A percentile compares a stretch with the other conserved stretches of the same genome.
Conservation (phyloP, 371 early-diverging fungal species). For the Batkoa obscura region DNA sequence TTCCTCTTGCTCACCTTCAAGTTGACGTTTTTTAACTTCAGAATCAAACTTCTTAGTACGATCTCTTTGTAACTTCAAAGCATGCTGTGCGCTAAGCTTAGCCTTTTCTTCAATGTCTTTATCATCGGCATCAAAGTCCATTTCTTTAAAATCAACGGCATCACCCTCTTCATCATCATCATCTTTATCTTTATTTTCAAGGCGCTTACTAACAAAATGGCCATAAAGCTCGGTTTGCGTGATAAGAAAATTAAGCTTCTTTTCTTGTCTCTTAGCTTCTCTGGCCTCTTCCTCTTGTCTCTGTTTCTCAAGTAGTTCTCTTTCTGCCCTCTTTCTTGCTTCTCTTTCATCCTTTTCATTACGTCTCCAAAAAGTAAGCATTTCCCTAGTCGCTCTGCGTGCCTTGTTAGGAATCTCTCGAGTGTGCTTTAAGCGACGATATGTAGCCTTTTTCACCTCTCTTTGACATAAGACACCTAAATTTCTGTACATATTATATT, state of each 20-base stretch:
- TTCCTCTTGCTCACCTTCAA: slow-evolving; percentile 1
- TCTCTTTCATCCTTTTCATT: slow-evolving; percentile 86
- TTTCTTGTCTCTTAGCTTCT: slow-evolving; percentile 75
- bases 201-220: slow-evolving; percentile 83
- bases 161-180: slow-evolving; percentile 10
- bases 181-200: slow-evolving; percentile 18
- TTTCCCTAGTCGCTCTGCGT: slow-evolving; percentile 20
- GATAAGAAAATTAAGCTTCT: slow-evolving; percentile 91
- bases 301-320: slow-evolving; percentile 63
- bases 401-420: slow-evolving; percentile 12
- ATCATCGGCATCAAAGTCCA: slow-evolving; percentile 68
- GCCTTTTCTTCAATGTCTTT: slow-evolving; percentile 47
- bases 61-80: slow-evolving; percentile 50
- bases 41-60: slow-evolving; percentile 52
- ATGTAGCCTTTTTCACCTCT: slow-evolving; percentile 25
- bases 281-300: slow-evolving; percentile 75
- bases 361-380: slow-evolving; percentile 74
- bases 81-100: slow-evolving; percentile 51
- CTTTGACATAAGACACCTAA: slow-evolving; percentile 33
- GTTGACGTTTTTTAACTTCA: slow-evolving; percentile 17
- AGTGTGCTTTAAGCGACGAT: slow-evolving; percentile 11
- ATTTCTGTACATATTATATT: slow-evolving; percentile 10
- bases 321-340: slow-evolving; percentile 71
- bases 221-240: slow-evolving; percentile 94
- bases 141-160: slow-evolving; percentile 23